Base-by-base conservation (phyloP, 2,329 filamentous ascomycete genomes). In the Fusarium udum region DNA sequence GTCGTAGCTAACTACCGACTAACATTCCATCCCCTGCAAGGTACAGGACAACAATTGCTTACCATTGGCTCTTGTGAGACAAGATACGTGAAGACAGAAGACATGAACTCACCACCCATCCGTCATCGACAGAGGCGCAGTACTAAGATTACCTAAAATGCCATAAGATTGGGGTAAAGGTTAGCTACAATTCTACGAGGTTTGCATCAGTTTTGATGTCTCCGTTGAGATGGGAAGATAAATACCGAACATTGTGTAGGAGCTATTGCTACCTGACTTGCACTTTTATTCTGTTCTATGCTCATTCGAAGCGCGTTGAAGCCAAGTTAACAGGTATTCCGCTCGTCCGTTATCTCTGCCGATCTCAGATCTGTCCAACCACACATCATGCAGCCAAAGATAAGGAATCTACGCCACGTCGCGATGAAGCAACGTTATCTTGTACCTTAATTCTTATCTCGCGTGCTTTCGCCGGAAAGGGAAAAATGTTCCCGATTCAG, bases 301-400 rank as follows among this genome's bases (percentile, higher is more conserved):
- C 9, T 36, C 13, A 6, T 6, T 2, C 3, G 2, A 22, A 26
- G 6, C 18, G 18, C 32, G 13, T 39, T 10, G 5, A 39, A 39
- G 24, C 24, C 51, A 28, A 14, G 14, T 20, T 13, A 20, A 22
- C 18, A 36, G 32, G 4, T 26, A 56, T 15, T 57, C 60, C 64
- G 4, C 58, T 63, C 14, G 48, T 42, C 53, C 48, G 70, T 73
- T 73, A 73, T 73, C 66, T 73, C 20, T 57, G 55, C 32, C 37
- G 40, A 60, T 53, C 48, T 55, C 24, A 40, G 49, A 49, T 52
- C 37, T 43, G 22, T 55, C 60, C 60, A 70, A 60, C 60, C 66
- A 69, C 18, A 59, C 1, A 13, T 16, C 43, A 13, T n/a, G 4
- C 37, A 46, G 43, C 24, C 15, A 55, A 37, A 73, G 70, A 73